phyloP scores from a whole-genome alignment of 306 rosid genomes.

The Acacia confusa region DNA sequence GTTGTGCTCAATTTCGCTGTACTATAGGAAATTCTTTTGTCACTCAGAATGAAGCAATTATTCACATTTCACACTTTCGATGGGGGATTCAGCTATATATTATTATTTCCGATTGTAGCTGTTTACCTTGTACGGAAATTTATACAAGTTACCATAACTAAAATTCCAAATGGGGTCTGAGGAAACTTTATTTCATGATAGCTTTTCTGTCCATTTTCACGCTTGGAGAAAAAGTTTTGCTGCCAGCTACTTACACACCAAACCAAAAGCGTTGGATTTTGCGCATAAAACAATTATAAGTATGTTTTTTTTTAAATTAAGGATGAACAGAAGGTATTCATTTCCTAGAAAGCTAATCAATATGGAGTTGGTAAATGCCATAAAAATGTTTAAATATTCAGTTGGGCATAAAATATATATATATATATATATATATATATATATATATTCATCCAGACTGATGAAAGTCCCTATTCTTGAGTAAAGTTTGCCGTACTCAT shows the following conservation, averaged over 20 bases:
- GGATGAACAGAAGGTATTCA: background rate
- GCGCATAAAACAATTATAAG: background rate
- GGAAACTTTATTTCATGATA: slow-evolving; percentile 15
- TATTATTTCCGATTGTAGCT: background rate
- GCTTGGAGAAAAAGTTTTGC: background rate
- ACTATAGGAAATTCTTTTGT: background rate
- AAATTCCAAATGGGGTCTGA: background rate
- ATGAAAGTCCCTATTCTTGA: slow-evolving; percentile 13
- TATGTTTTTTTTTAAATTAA: background rate
- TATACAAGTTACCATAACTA: background rate
- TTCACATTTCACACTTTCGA: background rate
- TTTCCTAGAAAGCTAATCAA: slow-evolving; percentile 11
- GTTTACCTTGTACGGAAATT: background rate
- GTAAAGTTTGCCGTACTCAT: background rate
- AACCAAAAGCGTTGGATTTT: background rate
- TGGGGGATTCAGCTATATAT: background rate
- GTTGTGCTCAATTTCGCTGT: slow-evolving; percentile 15
- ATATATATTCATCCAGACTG: background rate
- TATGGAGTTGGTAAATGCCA: slow-evolving; percentile 1
- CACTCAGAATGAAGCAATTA: background rate
- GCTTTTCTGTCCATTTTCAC: background rate
- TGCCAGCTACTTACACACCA: background rate
- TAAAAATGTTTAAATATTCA: background rate
- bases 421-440: background rate
- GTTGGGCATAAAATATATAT: too few relatives aligned